phyloP scores from a whole-genome alignment of 257 asterid species.

The Gynochthodes officinalis region DNA sequence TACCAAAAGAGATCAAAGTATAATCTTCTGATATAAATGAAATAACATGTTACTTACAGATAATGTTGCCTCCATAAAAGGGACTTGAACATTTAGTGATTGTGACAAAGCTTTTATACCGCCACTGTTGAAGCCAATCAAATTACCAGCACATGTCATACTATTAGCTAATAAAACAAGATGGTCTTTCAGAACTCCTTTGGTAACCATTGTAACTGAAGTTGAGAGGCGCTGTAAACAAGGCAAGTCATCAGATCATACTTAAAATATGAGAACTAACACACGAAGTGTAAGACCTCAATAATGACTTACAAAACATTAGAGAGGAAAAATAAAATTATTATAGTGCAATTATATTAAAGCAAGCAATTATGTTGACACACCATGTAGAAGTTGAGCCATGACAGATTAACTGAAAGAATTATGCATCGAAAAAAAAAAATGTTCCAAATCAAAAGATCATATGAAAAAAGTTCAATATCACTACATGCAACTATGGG shows the following conservation, averaged over 20 bases:
- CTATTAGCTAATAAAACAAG: constrained; percentile 85
- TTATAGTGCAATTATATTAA: background rate
- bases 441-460: background rate
- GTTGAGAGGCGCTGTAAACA: constrained; percentile 73
- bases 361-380: background rate
- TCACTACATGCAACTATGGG: background rate
- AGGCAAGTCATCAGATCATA: background rate
- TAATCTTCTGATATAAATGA: constrained; percentile 9
- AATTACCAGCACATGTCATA: constrained; percentile 89
- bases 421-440: background rate
- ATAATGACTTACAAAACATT: background rate
- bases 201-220: constrained; percentile 94
- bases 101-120: constrained; percentile 83
- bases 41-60: constrained; percentile 53
- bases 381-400: background rate
- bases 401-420: background rate
- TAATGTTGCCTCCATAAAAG: constrained; percentile 86
- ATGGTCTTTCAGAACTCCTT: constrained; percentile 97
- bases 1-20: constrained; percentile 5
- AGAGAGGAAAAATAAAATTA: background rate
- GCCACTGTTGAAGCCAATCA: constrained; percentile 88
- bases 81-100: constrained; percentile 77
- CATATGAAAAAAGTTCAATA: constrained; percentile 1
- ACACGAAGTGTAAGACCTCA: background rate
- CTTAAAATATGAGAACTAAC: background rate